phyloP scores from a whole-genome alignment of 257 asterid genomes.

The Fraxinus americana region DNA sequence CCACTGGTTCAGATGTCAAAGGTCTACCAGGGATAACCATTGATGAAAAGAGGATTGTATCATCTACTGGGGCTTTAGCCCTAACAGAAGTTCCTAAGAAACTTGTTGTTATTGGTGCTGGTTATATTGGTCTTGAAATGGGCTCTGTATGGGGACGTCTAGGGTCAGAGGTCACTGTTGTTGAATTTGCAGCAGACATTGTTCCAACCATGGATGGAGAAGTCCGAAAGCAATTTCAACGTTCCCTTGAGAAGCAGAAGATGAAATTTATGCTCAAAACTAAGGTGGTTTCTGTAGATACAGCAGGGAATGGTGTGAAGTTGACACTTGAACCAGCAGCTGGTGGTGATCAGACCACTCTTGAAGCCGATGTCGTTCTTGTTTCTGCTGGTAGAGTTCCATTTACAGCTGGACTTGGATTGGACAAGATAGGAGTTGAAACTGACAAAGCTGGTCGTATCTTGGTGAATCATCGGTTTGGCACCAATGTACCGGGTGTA shows the following conservation, averaged over 20 bases:
- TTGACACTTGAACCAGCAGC: conserved; percentile 85
- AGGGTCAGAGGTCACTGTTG: conserved; percentile 92
- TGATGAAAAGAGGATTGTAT: conserved; percentile 70
- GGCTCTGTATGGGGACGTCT: conserved; percentile 99
- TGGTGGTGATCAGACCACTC: conserved; percentile 80
- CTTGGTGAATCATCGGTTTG: conserved; percentile 65
- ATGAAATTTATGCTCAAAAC: conserved; percentile 97
- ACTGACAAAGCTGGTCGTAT: conserved; percentile 85
- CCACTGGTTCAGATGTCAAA: conserved; percentile 76
- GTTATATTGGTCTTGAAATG: conserved; percentile 97
- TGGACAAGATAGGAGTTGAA: conserved; percentile 88
- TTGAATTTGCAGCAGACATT: conserved; percentile 84
- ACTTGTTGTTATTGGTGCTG: conserved; percentile 93
- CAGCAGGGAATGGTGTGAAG: conserved; percentile 69
- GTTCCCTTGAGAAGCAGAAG: conserved; percentile 92
- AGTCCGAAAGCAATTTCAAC: conserved; percentile 85
- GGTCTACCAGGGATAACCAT: conserved; percentile 66
- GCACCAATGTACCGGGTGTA: conserved; percentile 70
- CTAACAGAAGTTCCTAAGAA: conserved; percentile 68
- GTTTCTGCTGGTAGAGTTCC: conserved; percentile 96
- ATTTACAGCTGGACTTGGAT: conserved; percentile 77
- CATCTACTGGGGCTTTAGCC: conserved; percentile 67
- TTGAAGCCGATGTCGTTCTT: conserved; percentile 92
- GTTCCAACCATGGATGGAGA: conserved; percentile 97
- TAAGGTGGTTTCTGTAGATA: conserved; percentile 90